phyloP scores from a whole-genome alignment of 208 protist genomes.

The Trichomonas gallinae region DNA sequence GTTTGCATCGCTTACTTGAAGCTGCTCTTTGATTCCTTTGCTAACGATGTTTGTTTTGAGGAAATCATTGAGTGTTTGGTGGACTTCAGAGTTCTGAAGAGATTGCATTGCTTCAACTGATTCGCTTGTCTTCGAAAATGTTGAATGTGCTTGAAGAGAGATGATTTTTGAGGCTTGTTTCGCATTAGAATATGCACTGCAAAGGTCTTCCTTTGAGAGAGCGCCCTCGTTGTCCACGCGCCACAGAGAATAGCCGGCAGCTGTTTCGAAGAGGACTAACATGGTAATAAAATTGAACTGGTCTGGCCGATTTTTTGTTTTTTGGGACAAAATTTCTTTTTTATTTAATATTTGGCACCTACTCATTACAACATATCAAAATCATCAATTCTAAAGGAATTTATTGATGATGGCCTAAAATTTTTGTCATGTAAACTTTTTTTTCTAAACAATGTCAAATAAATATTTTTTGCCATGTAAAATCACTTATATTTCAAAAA shows the following conservation, averaged over 20 bases:
- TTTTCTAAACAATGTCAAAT: too few relatives aligned
- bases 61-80: slow-evolving; percentile 86
- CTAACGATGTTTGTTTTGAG: slow-evolving; percentile 79
- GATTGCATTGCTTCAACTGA: slow-evolving; percentile 83
- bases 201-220: slow-evolving; percentile 71
- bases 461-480: too few relatives aligned
- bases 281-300: slow-evolving; percentile 38
- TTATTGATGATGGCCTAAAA: too few relatives aligned
- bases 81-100: slow-evolving; percentile 79
- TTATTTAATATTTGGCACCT: too few relatives aligned
- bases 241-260: slow-evolving; percentile 91
- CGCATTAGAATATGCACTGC: slow-evolving; percentile 46
- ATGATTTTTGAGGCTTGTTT: slow-evolving; percentile 46
- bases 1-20: slow-evolving; percentile 74
- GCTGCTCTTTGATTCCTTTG: slow-evolving; percentile 57
- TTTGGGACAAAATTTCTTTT: too few relatives aligned
- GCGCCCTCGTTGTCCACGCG: slow-evolving; percentile 74
- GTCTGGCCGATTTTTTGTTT: too few relatives aligned
- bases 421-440: too few relatives aligned
- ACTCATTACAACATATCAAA: too few relatives aligned
- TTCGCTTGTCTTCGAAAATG: slow-evolving; percentile 75
- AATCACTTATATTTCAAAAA: too few relatives aligned
- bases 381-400: too few relatives aligned
- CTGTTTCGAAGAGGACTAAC: slow-evolving; percentile 90
- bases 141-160: not conserved